Evolutionary conservation across 768 basidiomycete species (phyloP), one percentile per base, ranked within the genome.

Genomic region (Leccinellum albellum): DNA sequence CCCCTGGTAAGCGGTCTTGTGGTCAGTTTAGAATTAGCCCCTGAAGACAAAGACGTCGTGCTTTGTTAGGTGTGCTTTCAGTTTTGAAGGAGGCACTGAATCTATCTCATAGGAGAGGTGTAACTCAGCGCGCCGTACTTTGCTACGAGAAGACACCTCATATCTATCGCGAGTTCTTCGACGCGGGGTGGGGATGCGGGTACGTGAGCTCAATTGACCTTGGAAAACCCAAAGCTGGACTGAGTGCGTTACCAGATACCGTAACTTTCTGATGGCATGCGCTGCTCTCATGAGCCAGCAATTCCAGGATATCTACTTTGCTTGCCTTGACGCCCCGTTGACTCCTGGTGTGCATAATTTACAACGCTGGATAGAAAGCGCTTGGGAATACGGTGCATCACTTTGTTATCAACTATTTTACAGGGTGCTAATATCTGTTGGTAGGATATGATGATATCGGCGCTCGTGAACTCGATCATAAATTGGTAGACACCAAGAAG

Each of bases 231-330:
- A 35, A 44, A 33, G 44, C 48, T 42, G 49, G 24, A 8, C 50
- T 46, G 35, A 61, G 54, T 23, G 10, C 8, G n/a, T 51, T 17
- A 14, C 28, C 57, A 93, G 91, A 24, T 92, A 94, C 66, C 86
- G 89, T 21, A 93, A 91, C 67, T 93, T 87, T 63, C 62, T 90
- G 61, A 93, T 94, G 86, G 76, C 81, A 9, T 92, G 89, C 66
- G 76, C 85, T 3, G 79, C 82, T 6, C 78, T 94, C 21, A 84
- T 89, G 80, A 79, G 78, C 50, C 91, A 94, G 66, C 70, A 71
- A 52, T 55, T 70, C 13, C 87, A 89, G 66, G 80, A 82, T 2
- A 54, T 79, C 54, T 94, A 93, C 70, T 81, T 80, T 55, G 73
- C 81, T 2, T 73, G 86, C 17, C 75, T 93, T 3, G 81, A 84